phyloP scores from a whole-genome alignment of 1,284 basidiomycete genomes.

The Fomitopsis betulina region DNA sequence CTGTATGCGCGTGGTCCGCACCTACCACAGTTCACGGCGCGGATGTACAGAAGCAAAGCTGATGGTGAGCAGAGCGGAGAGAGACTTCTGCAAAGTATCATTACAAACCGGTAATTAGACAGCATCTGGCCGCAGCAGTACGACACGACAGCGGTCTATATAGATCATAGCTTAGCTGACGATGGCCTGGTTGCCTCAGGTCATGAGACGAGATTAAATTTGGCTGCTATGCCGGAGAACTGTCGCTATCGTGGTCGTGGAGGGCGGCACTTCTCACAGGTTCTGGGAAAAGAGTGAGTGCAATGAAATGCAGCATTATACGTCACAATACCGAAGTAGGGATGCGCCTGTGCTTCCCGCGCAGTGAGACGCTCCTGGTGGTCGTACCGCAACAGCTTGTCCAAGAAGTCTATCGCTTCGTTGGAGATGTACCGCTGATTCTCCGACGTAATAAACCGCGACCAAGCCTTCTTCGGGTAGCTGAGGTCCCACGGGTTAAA shows the following conservation, averaged over 20 bases:
- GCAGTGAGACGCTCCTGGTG: slow-evolving; percentile 97
- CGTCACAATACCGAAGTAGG: slow-evolving; percentile 76
- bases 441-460: slow-evolving; percentile 89
- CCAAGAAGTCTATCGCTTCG: slow-evolving; percentile 95
- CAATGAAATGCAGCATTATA: slow-evolving; percentile 16
- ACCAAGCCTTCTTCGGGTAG: slow-evolving; percentile 93
- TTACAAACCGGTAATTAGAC: slow-evolving; percentile 6
- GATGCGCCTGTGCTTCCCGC: slow-evolving; percentile 82
- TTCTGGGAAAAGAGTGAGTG: slow-evolving; percentile 36
- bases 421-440: slow-evolving; percentile 98
- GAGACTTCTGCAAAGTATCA: background rate
- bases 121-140: slow-evolving; percentile 8
- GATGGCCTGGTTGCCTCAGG: background rate
- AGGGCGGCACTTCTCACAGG: slow-evolving; percentile 52
- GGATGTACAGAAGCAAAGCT: too few species aligned
- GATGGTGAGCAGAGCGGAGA: background rate
- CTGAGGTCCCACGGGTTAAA: slow-evolving; percentile 33
- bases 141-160: slow-evolving; percentile 8
- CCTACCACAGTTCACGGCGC: background rate
- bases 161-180: slow-evolving; percentile 2
- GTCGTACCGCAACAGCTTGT: slow-evolving; percentile 94
- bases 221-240: slow-evolving; percentile 52
- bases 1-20: background rate
- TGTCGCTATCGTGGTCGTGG: slow-evolving; percentile 67
- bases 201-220: slow-evolving; percentile 1